Conservation (phyloP, 129 eudicot genomes). For the sunflower (Helianthus annuus) region HanXRQr2.0-SUNRISE NC_035440.2:26168695-26169194, state of each 20-base stretch:
- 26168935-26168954: no score
- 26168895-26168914: background rate
- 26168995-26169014: background rate
- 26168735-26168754: background rate
- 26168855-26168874: background rate
- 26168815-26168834: background rate
- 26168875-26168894: background rate
- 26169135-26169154: no score
- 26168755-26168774: constrained; percentile 5
- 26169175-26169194: background rate
- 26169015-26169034: background rate
- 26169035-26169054: background rate
- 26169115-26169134: no score
- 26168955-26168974: no score
- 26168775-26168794: constrained; percentile 9
- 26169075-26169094: background rate
- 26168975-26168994: background rate
- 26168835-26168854: background rate
- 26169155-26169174: no score
- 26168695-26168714: no score
- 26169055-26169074: background rate
- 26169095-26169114: background rate
- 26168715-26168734: constrained; percentile 20
- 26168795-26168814: background rate
- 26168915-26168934: background rate